Base-by-base conservation (phyloP, 768 basidiomycete genomes). In the Harrya chromipes region DNA sequence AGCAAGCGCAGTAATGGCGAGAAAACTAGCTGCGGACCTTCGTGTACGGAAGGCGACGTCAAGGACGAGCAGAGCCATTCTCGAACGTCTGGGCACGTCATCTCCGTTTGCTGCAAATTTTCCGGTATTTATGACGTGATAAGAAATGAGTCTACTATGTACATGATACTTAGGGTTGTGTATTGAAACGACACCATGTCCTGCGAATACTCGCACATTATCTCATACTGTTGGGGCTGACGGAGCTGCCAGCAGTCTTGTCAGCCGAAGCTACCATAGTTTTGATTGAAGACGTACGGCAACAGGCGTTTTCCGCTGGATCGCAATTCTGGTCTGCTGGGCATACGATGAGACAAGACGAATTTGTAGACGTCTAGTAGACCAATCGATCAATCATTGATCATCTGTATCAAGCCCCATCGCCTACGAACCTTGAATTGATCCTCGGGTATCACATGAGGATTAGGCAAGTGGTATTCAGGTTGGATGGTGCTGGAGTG, bases 401-500 rank as follows among this genome's bases (percentile, higher is more conserved):
- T 24, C 38, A 33, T 39, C 16, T 23, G 7, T 8, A 23, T 12
- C 21, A 21, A 36, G 29, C 21, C 3, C 9, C 6, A 23, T 6
- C 11, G n/a, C 12, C 19, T 8, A 65, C 71, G 34, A 50, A 84
- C 83, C 71, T 76, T 78, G 11, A 77, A 50, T 48, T 70, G 71
- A 21, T 78, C 79, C 34, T 81, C 79, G 10, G 76, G 72, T 50
- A 64, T 59, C 17, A 52, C 24, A 40, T 43, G 69, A 59, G 38
- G 68, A 56, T 33, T 41, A 62, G 69, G 38, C 69, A 73, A 56
- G 44, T 74, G 70, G 55, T 90, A 91, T 62, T 97, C 94, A 6
- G 94, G 94, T 60, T 97, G 94, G 52, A 97, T 94, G 2, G 94
- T 97, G 56, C 87, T 85, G 6, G 89, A 91, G 71, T 98, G 97